These are phyloP conservation scores for Nemania serpens DNA, from an alignment of 2,329 filamentous ascomycete species.

Conservation along the genomic window DNA sequence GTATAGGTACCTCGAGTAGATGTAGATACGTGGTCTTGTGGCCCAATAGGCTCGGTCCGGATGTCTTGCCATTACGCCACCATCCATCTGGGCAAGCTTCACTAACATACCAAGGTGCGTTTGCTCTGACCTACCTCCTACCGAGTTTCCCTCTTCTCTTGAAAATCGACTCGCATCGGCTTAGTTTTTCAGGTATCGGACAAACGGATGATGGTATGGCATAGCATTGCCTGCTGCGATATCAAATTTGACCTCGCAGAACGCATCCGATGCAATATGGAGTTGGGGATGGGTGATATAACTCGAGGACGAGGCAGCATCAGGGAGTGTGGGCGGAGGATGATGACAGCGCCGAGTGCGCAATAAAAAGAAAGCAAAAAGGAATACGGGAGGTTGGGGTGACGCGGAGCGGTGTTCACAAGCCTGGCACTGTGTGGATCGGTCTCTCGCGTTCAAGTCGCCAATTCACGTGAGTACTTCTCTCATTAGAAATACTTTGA, in stretches of 20 bases:
- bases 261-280: conserved; percentile 1
- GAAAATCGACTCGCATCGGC: not conserved
- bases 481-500: conserved; percentile 13
- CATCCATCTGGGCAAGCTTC: not conserved
- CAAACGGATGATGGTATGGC: not conserved
- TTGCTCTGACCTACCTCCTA: not conserved
- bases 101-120: not conserved
- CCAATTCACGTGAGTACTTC: conserved; percentile 39
- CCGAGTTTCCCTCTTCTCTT: too few relatives aligned
- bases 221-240: not conserved
- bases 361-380: conserved; percentile 28
- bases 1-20: not conserved
- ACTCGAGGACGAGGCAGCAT: not conserved
- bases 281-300: conserved; percentile 16
- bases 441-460: conserved; percentile 34
- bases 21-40: not conserved
- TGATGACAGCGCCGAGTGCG: conserved; percentile 15
- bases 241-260: not conserved
- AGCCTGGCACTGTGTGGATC: conserved; percentile 30
- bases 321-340: not conserved
- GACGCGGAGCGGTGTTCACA: conserved; percentile 20
- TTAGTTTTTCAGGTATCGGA: not conserved
- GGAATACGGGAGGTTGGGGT: conserved; percentile 29
- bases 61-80: conserved; percentile 12
- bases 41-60: conserved; percentile 9